These are phyloP conservation scores for Pisolithus microcarpus DNA, from an alignment of 768 basidiomycete genomes.

Conservation along the genomic window DNA sequence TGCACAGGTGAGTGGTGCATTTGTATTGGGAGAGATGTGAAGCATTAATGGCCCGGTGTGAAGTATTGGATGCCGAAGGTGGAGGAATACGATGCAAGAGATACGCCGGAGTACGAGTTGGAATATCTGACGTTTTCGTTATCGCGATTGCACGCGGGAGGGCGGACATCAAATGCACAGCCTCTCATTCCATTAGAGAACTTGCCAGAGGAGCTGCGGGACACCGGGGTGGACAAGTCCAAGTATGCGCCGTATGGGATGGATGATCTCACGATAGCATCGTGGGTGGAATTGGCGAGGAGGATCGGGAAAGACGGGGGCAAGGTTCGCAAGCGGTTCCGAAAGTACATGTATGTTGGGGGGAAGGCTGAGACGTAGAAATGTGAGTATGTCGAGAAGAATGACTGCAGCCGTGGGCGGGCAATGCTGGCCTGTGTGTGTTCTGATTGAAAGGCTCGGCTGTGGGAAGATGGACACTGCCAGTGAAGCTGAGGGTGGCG, in stretches of 20 bases:
- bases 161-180: slow-evolving; percentile 20
- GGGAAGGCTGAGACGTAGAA: slow-evolving; percentile 20
- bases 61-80: slow-evolving; percentile 67
- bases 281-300: slow-evolving; percentile 64
- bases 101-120: slow-evolving; percentile 58
- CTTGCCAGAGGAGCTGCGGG: slow-evolving; percentile 44
- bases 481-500: slow-evolving; percentile 2
- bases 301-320: slow-evolving; percentile 46
- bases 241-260: slow-evolving; percentile 66
- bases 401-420: no score
- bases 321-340: slow-evolving; percentile 58
- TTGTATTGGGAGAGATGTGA: not conserved
- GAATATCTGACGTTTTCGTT: slow-evolving; percentile 69
- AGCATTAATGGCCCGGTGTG: slow-evolving; percentile 4
- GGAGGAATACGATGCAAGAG: slow-evolving; percentile 37
- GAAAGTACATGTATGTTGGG: slow-evolving; percentile 68
- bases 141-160: slow-evolving; percentile 33
- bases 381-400: not conserved
- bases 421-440: no score
- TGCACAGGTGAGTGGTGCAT: slow-evolving; percentile 59
- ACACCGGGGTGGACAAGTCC: slow-evolving; percentile 35
- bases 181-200: slow-evolving; percentile 52
- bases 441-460: not conserved
- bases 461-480: slow-evolving; percentile 6
- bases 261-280: slow-evolving; percentile 69